Percentiles rank a stretch among this genome's conserved stretches.
Conservation (phyloP, 1,284 basidiomycete species). For the Peniophora sp. region DNA sequence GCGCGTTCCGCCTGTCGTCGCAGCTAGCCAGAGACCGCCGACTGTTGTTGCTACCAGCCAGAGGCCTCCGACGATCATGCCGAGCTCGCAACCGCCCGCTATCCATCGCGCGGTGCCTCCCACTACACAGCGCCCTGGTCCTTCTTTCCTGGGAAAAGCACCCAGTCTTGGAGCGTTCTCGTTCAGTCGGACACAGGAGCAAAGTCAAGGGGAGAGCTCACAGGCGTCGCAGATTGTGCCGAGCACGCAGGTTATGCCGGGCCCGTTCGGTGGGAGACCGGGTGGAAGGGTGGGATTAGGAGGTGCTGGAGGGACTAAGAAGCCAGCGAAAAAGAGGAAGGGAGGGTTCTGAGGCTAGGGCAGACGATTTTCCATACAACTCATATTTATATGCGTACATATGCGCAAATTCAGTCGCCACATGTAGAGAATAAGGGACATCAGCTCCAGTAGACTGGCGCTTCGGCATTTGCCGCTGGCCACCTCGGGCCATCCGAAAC, state of each 20-base stretch:
- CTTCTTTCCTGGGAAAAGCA: conserved; percentile 4
- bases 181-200: neutral
- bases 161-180: neutral
- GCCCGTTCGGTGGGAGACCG: conserved; percentile 60
- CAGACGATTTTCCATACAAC: neutral
- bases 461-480: too few relatives aligned
- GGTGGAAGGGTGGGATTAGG: too few relatives aligned
- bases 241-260: conserved; percentile 67
- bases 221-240: conserved; percentile 24
- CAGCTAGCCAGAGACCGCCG: conserved; percentile 7
- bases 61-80: conserved; percentile 28
- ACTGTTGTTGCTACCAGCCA: conserved; percentile 1
- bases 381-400: neutral
- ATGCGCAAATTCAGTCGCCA: too few relatives aligned
- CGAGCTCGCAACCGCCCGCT: conserved; percentile 14
- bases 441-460: too few relatives aligned
- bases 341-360: conserved; percentile 62
- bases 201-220: neutral
- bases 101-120: conserved; percentile 2
- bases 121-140: neutral
- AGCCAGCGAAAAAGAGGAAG: conserved; percentile 57
- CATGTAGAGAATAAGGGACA: too few relatives aligned
- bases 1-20: conserved; percentile 7
- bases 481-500: too few relatives aligned
- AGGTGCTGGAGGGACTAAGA: conserved; percentile 40